These are phyloP conservation scores for Nissolia schottii DNA, from an alignment of 306 rosid species.

Conservation along the genomic window DNA sequence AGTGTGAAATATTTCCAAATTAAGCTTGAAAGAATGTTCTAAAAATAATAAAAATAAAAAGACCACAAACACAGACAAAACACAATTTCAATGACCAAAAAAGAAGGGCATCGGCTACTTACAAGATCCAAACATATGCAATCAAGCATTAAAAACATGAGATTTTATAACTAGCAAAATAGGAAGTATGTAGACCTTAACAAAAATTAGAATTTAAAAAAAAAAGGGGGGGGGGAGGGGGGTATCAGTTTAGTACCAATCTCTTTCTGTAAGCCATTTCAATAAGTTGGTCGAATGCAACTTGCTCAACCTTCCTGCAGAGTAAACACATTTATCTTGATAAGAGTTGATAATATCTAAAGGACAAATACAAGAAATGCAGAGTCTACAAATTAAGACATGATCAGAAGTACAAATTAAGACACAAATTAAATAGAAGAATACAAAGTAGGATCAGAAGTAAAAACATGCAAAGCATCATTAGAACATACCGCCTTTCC, in stretches of 20 bases:
- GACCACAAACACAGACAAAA: background rate
- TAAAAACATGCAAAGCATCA: conserved; percentile 20
- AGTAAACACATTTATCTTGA: conserved; percentile 20
- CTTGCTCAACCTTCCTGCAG: conserved; percentile 71
- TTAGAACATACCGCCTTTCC: conserved; percentile 51
- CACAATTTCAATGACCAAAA: background rate
- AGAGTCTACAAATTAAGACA: background rate
- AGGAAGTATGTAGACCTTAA: background rate
- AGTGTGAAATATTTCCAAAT: background rate
- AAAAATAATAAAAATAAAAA: background rate
- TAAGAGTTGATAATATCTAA: conserved; percentile 18
- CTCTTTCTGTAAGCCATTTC: conserved; percentile 75
- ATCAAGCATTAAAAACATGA: background rate
- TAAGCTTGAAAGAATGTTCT: background rate
- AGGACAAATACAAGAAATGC: conserved; percentile 1
- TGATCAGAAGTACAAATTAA: too few species aligned
- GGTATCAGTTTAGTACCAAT: conserved; percentile 52
- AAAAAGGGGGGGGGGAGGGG: too few species aligned
- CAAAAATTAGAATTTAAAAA: too few species aligned
- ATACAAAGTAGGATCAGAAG: conserved; percentile 5
- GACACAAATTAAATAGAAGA: background rate
- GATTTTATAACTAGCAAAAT: background rate
- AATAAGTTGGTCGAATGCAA: conserved; percentile 79
- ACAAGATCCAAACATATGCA: background rate
- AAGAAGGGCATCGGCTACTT: background rate